These are phyloP conservation scores for Stentor roeselii DNA, from an alignment of 73 alveolate genomes.

Conservation along the genomic window DNA sequence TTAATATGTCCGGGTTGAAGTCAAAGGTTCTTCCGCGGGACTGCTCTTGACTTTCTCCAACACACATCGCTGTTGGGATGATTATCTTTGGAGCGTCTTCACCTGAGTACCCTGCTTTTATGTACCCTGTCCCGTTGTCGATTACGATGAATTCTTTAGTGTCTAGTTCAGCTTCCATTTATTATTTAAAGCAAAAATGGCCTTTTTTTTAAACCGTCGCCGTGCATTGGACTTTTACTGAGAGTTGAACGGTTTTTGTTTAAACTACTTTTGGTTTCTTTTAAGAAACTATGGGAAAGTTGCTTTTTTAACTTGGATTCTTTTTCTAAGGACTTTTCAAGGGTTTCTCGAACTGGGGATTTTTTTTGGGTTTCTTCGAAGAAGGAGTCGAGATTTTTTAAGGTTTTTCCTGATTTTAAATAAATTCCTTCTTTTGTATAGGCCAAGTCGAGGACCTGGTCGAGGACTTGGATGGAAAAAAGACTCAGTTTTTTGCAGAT, in stretches of 20 bases:
- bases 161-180: constrained; percentile 33
- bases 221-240: neutral
- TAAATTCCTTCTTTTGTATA: neutral
- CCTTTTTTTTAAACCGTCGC: too few relatives aligned
- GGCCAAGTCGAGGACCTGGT: too few relatives aligned
- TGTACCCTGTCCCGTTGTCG: constrained; percentile 76
- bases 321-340: too few relatives aligned
- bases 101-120: constrained; percentile 80
- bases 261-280: neutral
- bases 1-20: constrained; percentile 40
- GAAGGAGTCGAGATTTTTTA: too few relatives aligned
- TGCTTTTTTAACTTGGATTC: too few relatives aligned
- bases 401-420: neutral
- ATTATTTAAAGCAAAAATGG: too few relatives aligned
- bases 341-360: too few relatives aligned
- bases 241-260: neutral
- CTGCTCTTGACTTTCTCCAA: neutral
- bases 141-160: constrained; percentile 59
- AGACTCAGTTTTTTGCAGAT: too few relatives aligned
- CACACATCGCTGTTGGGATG: constrained; percentile 57
- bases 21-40: neutral
- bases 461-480: too few relatives aligned
- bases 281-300: too few relatives aligned
- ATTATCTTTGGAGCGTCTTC: constrained; percentile 74
- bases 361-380: too few relatives aligned